Base-by-base conservation (phyloP, 805 yeast species). In the Candida yuanshanica region DNA sequence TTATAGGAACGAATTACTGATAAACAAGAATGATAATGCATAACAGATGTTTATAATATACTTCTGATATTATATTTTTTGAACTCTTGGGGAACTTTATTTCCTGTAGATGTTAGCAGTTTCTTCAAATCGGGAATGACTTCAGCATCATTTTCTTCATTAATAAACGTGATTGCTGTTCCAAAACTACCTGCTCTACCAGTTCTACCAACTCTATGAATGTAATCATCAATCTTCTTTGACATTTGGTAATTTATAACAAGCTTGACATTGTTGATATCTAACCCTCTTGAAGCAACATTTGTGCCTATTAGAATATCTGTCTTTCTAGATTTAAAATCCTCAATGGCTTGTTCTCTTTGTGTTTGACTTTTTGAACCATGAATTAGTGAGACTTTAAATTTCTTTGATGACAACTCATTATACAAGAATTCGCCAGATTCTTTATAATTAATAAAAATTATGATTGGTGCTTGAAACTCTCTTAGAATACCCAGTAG, bases 241-340 rank as follows among this genome's bases (percentile, higher is more conserved):
- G 89, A 66, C 90, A 90, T 82, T 51, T 91, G 96, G 56, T 74
- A 90, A 59, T 91, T 93, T 17, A 93, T 61, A 9, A 91, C 98
- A 26, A 90, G 59, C 0, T 93, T 77, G 7, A 91, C 95, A 50
- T 85, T 74, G 1, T 88, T 82, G n/a, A 91, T 80, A 61, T 93
- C 98, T 35, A 91, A 77, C 58, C 99, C 99, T 65, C 99, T 76
- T 3, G 96, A 95, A 0, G 97, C 97, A 20, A 91, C 88, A 59
- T 91, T 96, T 0, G 98, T 93, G 4, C 97, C 98, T 14, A 91
- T 80, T 33, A 91, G 63, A 7, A 86, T 68, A 38, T 79, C 81
- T 0, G 73, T 74, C 20, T 65, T 62, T 2, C 83, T 81, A 6
- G 62, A 48, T 35, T 81, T 70, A 46, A 91, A 70, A 25, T 76